Base-by-base conservation (phyloP, 2,329 filamentous ascomycete genomes). In the Ascochyta fabae region DNA sequence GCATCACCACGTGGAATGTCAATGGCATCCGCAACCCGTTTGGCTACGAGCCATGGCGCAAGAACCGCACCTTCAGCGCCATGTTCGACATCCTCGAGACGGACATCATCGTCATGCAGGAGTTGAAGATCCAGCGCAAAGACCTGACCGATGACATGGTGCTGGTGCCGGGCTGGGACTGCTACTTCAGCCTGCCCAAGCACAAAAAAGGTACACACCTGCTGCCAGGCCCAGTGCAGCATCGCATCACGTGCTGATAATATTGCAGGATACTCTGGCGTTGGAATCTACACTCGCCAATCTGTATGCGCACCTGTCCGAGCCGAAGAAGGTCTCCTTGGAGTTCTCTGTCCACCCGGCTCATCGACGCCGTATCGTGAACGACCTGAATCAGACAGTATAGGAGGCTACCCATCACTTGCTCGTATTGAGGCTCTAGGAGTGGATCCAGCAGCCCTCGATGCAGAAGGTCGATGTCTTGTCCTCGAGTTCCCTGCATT, bases 131-230 rank as follows among this genome's bases (percentile, higher is more conserved):
- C 36, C 95, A 98, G 72, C 85, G 89, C 53, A 96, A 96, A 72
- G 93, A 97, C 65, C 80, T 99, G 1, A 84, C 83, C 36, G 95
- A 98, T 81, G 95, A 98, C 66, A 98, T 98, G 92, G 93, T 98
- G 9, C 80, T 98, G 31, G 87, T 98, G 0, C 87, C 91, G 0
- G 95, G 95, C 12, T 99, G 94, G 94, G 95, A 99, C 73, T 93
- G 93, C 62, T 96, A 89, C 77, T 97, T 97, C 77, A 97, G 92
- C 72, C 81, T 99, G 23, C 95, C 95, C 0, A 92, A 88, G 72
- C 84, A 96, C 71, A 98, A 98, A 75, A 98, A 97, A 81, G 94
- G 92, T 89, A 78, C 33, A 39, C 19, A 16, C 19, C 16, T 40
- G n/a, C 23, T 13, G 33, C 19, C 26, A 38, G 29, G 26, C 26